Conservation (phyloP, 2,329 filamentous ascomycete genomes). For the Ploettnerulaceae sp. region DNA sequence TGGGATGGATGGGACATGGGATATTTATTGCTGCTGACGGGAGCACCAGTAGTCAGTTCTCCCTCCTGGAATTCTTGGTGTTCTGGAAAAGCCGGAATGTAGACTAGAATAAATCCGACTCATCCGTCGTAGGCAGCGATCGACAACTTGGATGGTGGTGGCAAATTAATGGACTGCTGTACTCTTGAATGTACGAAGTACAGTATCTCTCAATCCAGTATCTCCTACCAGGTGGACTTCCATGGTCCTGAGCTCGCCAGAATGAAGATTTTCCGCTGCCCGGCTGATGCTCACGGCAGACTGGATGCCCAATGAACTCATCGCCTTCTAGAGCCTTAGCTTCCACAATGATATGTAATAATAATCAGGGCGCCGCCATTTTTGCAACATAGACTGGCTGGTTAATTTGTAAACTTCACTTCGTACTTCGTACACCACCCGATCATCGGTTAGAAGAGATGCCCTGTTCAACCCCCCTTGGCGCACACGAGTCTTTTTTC, state of each 20-base stretch:
- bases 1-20: conserved; percentile 17
- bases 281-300: not conserved
- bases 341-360: too few species aligned
- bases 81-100: not conserved
- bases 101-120: too few species aligned
- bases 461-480: not conserved
- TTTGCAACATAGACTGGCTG: not conserved
- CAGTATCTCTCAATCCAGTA: too few species aligned
- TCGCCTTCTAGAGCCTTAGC: not conserved
- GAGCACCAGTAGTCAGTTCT: conserved; percentile 7
- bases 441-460: conserved; percentile 6
- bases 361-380: not conserved
- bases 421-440: not conserved
- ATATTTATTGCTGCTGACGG: conserved; percentile 10
- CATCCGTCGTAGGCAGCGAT: not conserved
- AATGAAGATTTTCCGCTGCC: too few species aligned
- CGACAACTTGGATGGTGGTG: not conserved
- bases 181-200: too few species aligned
- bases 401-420: not conserved
- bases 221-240: too few species aligned
- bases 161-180: not conserved
- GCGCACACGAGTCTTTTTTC: conserved; percentile 17
- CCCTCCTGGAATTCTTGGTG: not conserved
- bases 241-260: too few species aligned
- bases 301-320: not conserved